Evolutionary conservation across 441 rosid species (phyloP).

Genomic region (Arabidopsis hybrid): DNA sequence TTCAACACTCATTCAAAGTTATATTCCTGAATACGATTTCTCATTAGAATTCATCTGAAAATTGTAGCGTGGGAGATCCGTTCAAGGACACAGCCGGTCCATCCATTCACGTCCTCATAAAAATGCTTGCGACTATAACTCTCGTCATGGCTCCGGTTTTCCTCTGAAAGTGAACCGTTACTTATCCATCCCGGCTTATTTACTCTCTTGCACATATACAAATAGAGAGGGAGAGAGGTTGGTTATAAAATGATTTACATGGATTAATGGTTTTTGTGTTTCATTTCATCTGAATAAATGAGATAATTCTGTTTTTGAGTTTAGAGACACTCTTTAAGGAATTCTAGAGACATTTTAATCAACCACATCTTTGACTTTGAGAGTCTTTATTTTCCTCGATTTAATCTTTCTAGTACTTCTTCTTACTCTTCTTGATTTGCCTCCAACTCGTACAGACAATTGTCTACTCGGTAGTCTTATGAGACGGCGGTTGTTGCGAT

Average conservation of each 20-base stretch:
- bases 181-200: slow-evolving; percentile 23
- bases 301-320: slow-evolving; percentile 32
- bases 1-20: background rate
- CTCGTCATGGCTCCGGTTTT: slow-evolving; percentile 63
- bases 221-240: slow-evolving; percentile 40
- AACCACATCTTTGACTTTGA: slow-evolving; percentile 36
- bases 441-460: slow-evolving; percentile 48
- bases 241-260: slow-evolving; percentile 31
- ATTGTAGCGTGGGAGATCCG: slow-evolving; percentile 96
- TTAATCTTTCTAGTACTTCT: slow-evolving; percentile 49
- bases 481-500: slow-evolving; percentile 9
- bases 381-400: slow-evolving; percentile 24
- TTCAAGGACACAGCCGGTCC: slow-evolving; percentile 99
- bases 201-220: slow-evolving; percentile 43
- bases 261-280: slow-evolving; percentile 35
- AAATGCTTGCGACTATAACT: slow-evolving; percentile 98
- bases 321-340: slow-evolving; percentile 21
- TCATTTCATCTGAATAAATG: slow-evolving; percentile 45
- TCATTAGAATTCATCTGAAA: slow-evolving; percentile 19
- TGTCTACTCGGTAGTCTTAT: slow-evolving; percentile 45
- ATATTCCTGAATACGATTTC: background rate
- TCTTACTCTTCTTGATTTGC: slow-evolving; percentile 49
- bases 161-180: slow-evolving; percentile 42
- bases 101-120: slow-evolving; percentile 91
- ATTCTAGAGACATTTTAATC: slow-evolving; percentile 33